These are phyloP conservation scores for Alloascoidea hylecoeti DNA, from an alignment of 805 yeast genomes.

Conservation along the genomic window DNA sequence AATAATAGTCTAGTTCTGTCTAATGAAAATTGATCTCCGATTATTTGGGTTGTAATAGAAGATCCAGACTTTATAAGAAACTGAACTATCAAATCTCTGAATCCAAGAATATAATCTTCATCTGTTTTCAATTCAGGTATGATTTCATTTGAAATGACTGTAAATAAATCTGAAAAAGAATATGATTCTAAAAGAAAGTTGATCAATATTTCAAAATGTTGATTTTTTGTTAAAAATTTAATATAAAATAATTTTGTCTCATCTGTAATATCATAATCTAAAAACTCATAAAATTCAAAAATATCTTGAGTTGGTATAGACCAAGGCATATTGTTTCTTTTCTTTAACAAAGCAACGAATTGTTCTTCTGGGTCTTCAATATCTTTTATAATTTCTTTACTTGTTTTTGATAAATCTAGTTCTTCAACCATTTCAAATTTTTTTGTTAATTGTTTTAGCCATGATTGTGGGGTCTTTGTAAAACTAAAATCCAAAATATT, in stretches of 20 bases:
- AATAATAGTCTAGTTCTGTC: not conserved
- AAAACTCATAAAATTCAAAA: not conserved
- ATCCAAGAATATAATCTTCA: not conserved
- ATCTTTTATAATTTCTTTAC: not conserved
- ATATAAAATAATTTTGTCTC: not conserved
- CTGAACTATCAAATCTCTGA: not conserved
- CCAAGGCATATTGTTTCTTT: not conserved
- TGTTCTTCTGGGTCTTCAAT: not conserved
- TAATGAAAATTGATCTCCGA: not conserved
- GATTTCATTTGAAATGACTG: not conserved
- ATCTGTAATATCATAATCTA: not conserved
- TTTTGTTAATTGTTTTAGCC: not conserved
- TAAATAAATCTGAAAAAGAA: not conserved
- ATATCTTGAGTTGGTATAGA: too few species aligned
- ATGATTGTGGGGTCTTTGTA: not conserved
- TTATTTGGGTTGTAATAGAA: not conserved
- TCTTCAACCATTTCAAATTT: not conserved
- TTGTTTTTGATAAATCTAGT: not conserved
- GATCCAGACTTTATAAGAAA: not conserved
- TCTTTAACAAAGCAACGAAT: not conserved
- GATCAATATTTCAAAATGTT: not conserved
- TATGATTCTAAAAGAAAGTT: not conserved
- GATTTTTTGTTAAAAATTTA: not conserved
- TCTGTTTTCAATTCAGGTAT: not conserved
- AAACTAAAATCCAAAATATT: not conserved